A percentile compares a stretch with the other conserved stretches of the same genome.
Conservation (phyloP, 257 asterid species). For the Solanum pimpinellifolium region DNA sequence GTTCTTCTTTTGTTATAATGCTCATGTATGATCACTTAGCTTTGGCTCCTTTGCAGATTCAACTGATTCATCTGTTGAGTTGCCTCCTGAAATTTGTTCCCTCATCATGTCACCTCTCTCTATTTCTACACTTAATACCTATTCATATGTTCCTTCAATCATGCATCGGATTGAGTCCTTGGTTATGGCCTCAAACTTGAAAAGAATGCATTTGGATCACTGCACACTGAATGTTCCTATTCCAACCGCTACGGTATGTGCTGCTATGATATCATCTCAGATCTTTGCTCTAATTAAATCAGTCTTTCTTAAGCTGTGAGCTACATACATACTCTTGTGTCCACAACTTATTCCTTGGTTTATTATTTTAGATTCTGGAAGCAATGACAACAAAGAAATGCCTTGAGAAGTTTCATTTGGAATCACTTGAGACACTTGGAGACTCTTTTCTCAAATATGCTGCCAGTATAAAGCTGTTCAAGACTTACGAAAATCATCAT, state of each 20-base stretch:
- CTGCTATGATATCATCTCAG: neutral
- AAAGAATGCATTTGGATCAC: slow-evolving; percentile 28
- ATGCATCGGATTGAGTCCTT: slow-evolving; percentile 85
- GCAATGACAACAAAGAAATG: slow-evolving; percentile 83
- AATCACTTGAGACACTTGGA: slow-evolving; percentile 86
- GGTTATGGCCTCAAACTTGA: slow-evolving; percentile 57
- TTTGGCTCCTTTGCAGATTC: slow-evolving; percentile 25
- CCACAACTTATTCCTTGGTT: neutral
- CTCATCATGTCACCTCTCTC: slow-evolving; percentile 61
- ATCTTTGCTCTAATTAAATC: neutral
- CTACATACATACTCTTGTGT: neutral
- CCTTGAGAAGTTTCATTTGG: slow-evolving; percentile 62
- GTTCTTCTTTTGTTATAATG: neutral
- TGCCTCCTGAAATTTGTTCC: slow-evolving; percentile 79
- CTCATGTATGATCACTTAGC: neutral
- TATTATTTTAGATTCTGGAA: slow-evolving; percentile 51
- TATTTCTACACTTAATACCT: slow-evolving; percentile 41
- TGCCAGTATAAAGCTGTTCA: slow-evolving; percentile 54
- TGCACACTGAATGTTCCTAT: slow-evolving; percentile 30
- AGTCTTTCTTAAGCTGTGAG: neutral
- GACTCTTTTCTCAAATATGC: slow-evolving; percentile 88
- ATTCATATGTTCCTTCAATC: slow-evolving; percentile 54
- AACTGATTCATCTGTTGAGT: slow-evolving; percentile 33
- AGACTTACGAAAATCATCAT: slow-evolving; percentile 40
- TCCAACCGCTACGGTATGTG: slow-evolving; percentile 42